These are phyloP conservation scores for Calonectria hongkongensis DNA, from an alignment of 2,329 filamentous ascomycete genomes.

Conservation along the genomic window DNA sequence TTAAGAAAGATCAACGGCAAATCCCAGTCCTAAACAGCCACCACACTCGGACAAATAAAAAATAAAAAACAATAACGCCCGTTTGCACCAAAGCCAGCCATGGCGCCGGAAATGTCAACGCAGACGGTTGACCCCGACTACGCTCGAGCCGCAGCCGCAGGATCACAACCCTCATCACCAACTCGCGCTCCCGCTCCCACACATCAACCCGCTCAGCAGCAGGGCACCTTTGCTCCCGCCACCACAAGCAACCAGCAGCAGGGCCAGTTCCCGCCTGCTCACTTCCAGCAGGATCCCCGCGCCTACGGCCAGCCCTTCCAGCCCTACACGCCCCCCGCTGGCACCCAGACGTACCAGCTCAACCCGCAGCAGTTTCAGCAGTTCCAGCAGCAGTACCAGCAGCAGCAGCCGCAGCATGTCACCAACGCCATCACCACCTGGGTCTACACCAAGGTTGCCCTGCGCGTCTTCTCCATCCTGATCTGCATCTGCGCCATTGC, in stretches of 20 bases:
- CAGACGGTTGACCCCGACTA: slow-evolving; percentile 45
- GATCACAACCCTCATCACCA: slow-evolving; percentile 25
- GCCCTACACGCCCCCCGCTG: slow-evolving; percentile 43
- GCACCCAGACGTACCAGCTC: slow-evolving; percentile 21
- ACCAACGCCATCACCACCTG: slow-evolving; percentile 46
- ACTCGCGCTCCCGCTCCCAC: slow-evolving; percentile 39
- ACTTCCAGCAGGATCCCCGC: slow-evolving; percentile 47
- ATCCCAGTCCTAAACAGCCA: slow-evolving; percentile 8
- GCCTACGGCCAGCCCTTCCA: slow-evolving; percentile 54
- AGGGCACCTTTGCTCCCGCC: slow-evolving; percentile 16
- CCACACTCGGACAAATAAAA: neutral
- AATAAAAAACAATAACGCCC: neutral
- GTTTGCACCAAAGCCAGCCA: slow-evolving; percentile 28
- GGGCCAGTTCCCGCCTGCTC: slow-evolving; percentile 43
- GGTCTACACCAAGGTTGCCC: slow-evolving; percentile 56
- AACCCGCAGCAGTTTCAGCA: slow-evolving; percentile 33
- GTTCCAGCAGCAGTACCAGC: slow-evolving; percentile 39
- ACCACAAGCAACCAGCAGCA: slow-evolving; percentile 37
- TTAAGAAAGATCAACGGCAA: slow-evolving; percentile 9
- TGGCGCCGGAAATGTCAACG: slow-evolving; percentile 51
- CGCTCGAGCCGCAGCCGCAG: slow-evolving; percentile 19
- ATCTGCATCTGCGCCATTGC: slow-evolving; percentile 54
- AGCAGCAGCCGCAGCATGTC: slow-evolving; percentile 40
- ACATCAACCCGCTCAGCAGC: slow-evolving; percentile 39
- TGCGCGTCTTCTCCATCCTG: slow-evolving; percentile 56